phyloP scores from a whole-genome alignment of 768 basidiomycete species.

The Fistulinella prunicolor region DNA sequence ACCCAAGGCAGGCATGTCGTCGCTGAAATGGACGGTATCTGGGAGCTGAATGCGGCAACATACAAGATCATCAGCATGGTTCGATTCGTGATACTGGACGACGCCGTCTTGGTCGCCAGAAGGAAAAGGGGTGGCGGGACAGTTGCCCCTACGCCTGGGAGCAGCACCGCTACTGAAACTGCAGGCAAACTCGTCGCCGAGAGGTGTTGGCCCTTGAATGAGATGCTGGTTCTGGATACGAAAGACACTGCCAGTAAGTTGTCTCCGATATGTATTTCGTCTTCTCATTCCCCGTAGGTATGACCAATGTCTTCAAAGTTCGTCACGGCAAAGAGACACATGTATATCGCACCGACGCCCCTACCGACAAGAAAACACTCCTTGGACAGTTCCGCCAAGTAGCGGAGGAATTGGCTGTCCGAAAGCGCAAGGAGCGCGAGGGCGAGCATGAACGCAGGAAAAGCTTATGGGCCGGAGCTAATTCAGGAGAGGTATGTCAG shows the following conservation, averaged over 20 bases:
- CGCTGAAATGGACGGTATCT: constrained; percentile 77
- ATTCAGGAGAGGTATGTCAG: constrained; percentile 40
- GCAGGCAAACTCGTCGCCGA: constrained; percentile 85
- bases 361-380: constrained; percentile 82
- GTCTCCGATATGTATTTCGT: background rate
- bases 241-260: constrained; percentile 87
- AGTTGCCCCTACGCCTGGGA: constrained; percentile 55
- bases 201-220: constrained; percentile 87
- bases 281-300: constrained; percentile 37
- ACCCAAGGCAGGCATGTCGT: constrained; percentile 91
- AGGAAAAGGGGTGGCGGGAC: constrained; percentile 63
- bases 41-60: constrained; percentile 88
- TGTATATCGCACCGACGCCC: constrained; percentile 83
- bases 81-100: constrained; percentile 88
- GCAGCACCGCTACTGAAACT: constrained; percentile 56
- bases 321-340: constrained; percentile 90
- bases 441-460: constrained; percentile 89
- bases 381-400: constrained; percentile 86
- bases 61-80: constrained; percentile 89
- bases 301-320: constrained; percentile 98
- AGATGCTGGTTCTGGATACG: constrained; percentile 93
- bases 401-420: constrained; percentile 85
- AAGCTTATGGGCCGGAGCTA: constrained; percentile 57
- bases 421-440: constrained; percentile 90
- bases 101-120: constrained; percentile 84